phyloP scores from a whole-genome alignment of 208 protist genomes.

The Trypanosoma mega region DNA sequence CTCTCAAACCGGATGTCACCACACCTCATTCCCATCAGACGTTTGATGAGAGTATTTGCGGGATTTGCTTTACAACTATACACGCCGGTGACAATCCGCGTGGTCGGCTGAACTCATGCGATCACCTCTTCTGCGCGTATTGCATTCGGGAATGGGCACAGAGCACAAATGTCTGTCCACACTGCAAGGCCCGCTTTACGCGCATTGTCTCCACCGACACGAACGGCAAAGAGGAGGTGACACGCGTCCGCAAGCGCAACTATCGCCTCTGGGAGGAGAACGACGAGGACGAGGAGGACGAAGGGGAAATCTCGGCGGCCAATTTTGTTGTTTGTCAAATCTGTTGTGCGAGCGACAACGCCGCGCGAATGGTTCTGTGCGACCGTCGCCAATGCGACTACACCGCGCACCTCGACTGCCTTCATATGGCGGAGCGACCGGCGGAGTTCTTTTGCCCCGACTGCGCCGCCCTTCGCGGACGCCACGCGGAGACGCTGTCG shows the following conservation, averaged over 20 bases:
- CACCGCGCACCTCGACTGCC: slow-evolving; percentile 74
- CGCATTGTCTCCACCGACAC: slow-evolving; percentile 48
- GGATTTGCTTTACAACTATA: slow-evolving; percentile 80
- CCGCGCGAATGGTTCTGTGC: slow-evolving; percentile 80
- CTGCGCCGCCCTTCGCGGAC: slow-evolving; percentile 37
- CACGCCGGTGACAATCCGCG: slow-evolving; percentile 73
- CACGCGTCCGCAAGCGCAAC: slow-evolving; percentile 80
- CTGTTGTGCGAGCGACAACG: slow-evolving; percentile 58
- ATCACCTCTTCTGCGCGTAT: slow-evolving; percentile 81
- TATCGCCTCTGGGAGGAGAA: slow-evolving; percentile 43
- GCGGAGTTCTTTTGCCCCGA: slow-evolving; percentile 63
- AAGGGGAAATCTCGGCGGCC: slow-evolving; percentile 11
- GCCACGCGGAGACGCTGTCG: neutral
- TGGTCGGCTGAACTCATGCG: slow-evolving; percentile 78
- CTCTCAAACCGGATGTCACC: neutral
- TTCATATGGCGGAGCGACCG: slow-evolving; percentile 56
- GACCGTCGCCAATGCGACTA: slow-evolving; percentile 75
- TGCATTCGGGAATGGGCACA: slow-evolving; percentile 85
- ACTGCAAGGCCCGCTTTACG: slow-evolving; percentile 85
- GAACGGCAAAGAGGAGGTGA: slow-evolving; percentile 46
- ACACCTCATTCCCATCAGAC: neutral
- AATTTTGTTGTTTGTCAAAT: slow-evolving; percentile 48
- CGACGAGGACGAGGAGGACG: slow-evolving; percentile 36
- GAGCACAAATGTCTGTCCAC: slow-evolving; percentile 84
- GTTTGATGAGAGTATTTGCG: slow-evolving; percentile 40